Base-by-base conservation (phyloP, 2,329 filamentous ascomycete genomes). In the Fonsecaea nubica region DNA sequence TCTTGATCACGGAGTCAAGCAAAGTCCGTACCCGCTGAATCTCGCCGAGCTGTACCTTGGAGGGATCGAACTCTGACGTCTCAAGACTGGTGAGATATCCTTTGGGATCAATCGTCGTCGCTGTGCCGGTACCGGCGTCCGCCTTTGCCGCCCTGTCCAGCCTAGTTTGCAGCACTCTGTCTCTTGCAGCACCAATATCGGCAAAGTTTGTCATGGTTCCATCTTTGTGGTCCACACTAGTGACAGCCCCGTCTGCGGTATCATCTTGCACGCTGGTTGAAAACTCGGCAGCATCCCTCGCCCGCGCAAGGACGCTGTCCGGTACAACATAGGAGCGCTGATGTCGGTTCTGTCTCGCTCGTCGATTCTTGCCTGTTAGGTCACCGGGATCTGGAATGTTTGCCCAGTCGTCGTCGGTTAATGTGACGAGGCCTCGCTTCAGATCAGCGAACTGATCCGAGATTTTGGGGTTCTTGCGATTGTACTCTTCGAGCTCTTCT, bases 181-280 rank as follows among this genome's bases (percentile, higher is more conserved):
- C 92, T 81, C 95, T 89, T 21, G 95, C 96, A 53, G 93, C 93
- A 79, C 96, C 95, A 69, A 99, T 98, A 78, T 97, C 92, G 53
- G 94, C 94, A 77, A 99, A 99, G 77, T 99, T 97, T 10, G 94
- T 99, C 87, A 97, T 95, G 1, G 93, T 96, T 1, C 94, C 93
- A 74, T 97, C 93, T 2, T 80, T 77, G 58, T 78, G 80, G 65
- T 89, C 86, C 35, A 72, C 75, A 40, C 75, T 77, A 21, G 74
- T 72, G 32, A 78, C 80, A 33, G 78, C 80, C 10, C 81, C 80
- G n/a, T 84, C 79, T 1, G 81, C 78, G 1, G 88, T 90, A 67
- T 97, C 93, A 42, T 96, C 92, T 53, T 89, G 85, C n/a, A 99
- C 89, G 0, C 92, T 96, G 1, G 93, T 95, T 56, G 93, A 91